Evolutionary conservation across 768 basidiomycete genomes (phyloP), one percentile per base, ranked within the genome.

Genomic region (Russula compacta): DNA sequence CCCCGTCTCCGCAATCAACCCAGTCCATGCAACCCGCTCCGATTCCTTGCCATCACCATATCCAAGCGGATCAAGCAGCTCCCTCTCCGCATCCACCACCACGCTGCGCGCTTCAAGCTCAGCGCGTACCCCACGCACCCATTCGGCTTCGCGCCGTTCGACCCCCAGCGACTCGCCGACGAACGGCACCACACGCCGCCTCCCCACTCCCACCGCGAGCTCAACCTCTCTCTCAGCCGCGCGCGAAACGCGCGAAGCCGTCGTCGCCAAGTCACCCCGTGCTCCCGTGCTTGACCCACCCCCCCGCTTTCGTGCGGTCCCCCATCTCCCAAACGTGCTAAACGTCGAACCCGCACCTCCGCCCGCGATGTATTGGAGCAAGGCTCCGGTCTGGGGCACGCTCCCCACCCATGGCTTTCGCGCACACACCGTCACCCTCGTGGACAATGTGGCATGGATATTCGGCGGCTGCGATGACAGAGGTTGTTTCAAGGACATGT

Each of bases 401-500:
- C 64, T 89, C 36, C 89, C 90, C 2, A 80, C 76, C 67, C 79
- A 82, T 55, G 81, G 80, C 10, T 82, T 94, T 75, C 82, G 92
- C 4, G 89, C 91, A 2, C 92, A 94, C 70, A 90, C 81, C 6
- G 86, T 87, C 46, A 95, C 89, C 0, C 75, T 95, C 49, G 85
- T 94, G 19, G 92, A 94, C 61, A 81, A 84, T 47, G 77, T 83
- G 36, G 89, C 87, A 0, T 98, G 92, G 91, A 68, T 95, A 33
- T 87, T 95, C 67, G 93, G 93, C 9, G 94, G 93, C 2, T 92
- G 89, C 64, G 92, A 95, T 64, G 89, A 89, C 61, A 82, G 81
- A 67, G 85, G 83, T 15, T 84, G 82, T 60, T 84, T 81, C 72
- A 81, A 78, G 66, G 89, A 93, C 57, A 78, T 93, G 2, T 90